Percentiles rank a stretch among this genome's conserved stretches.
phyloP scores from a whole-genome alignment of 2,329 filamentous ascomycete genomes.

The Sporothrix inflata region DNA sequence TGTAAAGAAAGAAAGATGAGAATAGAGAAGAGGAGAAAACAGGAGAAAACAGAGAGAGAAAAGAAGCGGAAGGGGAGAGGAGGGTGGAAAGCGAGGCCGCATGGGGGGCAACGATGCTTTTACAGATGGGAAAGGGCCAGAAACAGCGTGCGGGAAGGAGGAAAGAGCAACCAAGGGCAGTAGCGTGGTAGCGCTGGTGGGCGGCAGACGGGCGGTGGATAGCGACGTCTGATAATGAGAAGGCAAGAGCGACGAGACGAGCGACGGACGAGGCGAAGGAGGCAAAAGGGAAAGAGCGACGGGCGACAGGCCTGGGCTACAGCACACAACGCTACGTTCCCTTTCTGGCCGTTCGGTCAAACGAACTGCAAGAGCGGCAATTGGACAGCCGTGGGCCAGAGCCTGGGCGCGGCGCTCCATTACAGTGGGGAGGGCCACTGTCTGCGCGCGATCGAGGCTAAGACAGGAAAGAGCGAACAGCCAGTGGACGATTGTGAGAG shows the following conservation, averaged over 20 bases:
- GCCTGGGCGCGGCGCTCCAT: conserved; percentile 11
- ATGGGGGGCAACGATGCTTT: conserved; percentile 15
- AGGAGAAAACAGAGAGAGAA: not conserved
- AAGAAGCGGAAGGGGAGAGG: not conserved
- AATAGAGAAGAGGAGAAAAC: not conserved
- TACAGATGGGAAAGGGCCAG: conserved; percentile 21
- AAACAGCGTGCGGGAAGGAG: conserved; percentile 10
- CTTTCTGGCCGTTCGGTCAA: conserved; percentile 30
- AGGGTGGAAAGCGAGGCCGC: not conserved
- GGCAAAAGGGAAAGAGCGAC: conserved; percentile 10
- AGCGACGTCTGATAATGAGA: conserved; percentile 21
- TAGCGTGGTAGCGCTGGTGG: not conserved
- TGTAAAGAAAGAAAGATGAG: not conserved
- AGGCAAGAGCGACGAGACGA: not conserved
- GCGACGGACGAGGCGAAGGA: conserved; percentile 18
- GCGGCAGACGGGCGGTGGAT: conserved; percentile 8
- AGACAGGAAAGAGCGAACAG: conserved; percentile 10
- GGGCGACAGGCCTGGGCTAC: not conserved
- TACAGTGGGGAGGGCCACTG: not conserved
- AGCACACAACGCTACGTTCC: conserved; percentile 21
- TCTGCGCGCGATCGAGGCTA: conserved; percentile 17
- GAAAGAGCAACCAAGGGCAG: conserved; percentile 22
- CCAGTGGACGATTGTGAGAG: not conserved
- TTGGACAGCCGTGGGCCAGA: conserved; percentile 28
- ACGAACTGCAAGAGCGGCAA: conserved; percentile 32